Evolutionary conservation across 257 asterid genomes (phyloP), one percentile per base, ranked within the genome.

Genomic region (Orobanche coerulescens): DNA sequence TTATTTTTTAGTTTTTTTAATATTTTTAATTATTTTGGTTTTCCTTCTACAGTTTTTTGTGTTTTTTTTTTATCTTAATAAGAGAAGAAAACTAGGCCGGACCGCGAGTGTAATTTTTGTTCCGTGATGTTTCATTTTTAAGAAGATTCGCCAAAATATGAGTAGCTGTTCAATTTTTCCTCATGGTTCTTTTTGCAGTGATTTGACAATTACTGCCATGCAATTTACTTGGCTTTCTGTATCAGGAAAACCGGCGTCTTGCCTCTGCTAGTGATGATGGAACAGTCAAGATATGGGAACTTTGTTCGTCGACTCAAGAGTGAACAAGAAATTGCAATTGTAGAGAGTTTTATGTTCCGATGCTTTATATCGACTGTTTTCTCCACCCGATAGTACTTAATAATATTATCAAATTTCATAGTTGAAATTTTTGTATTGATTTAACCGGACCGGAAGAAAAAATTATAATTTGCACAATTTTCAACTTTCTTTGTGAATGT

Each of bases 231-330:
- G 48, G 36, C 10, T 43, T 46, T 46, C 11, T 54, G 61, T 56
- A 57, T 18, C 83, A 85, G 96, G 95, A 75, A 18, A 76, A 67
- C 30, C 58, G 64, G 69, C 68, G 67, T 14, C 94, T 92, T 56
- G 96, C 98, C 53, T 92, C 95, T 37, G 94, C 84, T 10, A 86
- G 98, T 66, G 95, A 92, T 57, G 98, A 86, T 58, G 95, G 96
- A 58, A 84, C 85, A 6, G 54, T 88, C 69, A 92, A 82, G 88
- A 84, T 92, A 77, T 92, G 98, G 98, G 85, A 88, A 33, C 50
- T 88, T 42, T 71, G 59, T 53, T 47, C 90, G 13, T 64, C 62
- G 23, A 9, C 61, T 22, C 73, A 62, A 62, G 61, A 49, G 16
- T n/a, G n/a, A n/a, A n/a, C n/a, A 64, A 58, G 55, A 43, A 58